Base-by-base conservation (phyloP, 148 eudicot genomes). In the Chenopodium suecicum region DNA sequence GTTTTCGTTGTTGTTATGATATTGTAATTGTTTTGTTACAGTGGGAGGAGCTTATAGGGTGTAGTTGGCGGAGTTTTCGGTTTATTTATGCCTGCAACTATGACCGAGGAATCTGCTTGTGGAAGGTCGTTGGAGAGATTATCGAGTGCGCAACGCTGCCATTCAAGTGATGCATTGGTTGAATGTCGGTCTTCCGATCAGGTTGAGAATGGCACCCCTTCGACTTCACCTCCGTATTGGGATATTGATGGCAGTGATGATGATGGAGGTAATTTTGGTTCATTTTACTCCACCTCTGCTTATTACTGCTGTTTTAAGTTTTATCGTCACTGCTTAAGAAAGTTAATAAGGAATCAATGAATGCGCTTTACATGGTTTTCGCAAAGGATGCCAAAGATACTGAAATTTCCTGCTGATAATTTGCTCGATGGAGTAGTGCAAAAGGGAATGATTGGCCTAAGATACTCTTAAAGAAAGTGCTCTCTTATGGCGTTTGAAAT, bases 201-300 rank as follows among this genome's bases (percentile, higher is more conserved):
- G 88, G 88, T 94, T 84, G 95, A 94, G 78, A 94, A 88, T 84
- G 95, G 93, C 56, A 86, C 79, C 71, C 93, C 99, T 17, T 96
- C 99, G 5, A 94, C 99, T 79, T 94, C 97, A 29, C 99, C 97
- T 9, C 93, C 98, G 23, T 93, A 90, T 74, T 94, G 99, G 99
- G 99, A 95, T 82, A 88, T 89, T 29, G 97, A 93, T 54, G 93
- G 89, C 56, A 88, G 88, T 78, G 98, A 92, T 58, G 91, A 91
- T 73, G 94, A 91, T 76, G 88, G 91, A 81, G 87, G 85, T 85
- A 82, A 74, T 86, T 91, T 87, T 89, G 81, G 22, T 81, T n/a
- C 23, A 10, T 65, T 41, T 41, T 41, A 6, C 44, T 82, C 70
- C n/a, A 70, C 27, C 58, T 32, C 9, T 27, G 52, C 16, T 41